Evolutionary conservation across 225 moss, liverwort and hornwort species (phyloP).

Genomic region (Straminergon stramineum): DNA sequence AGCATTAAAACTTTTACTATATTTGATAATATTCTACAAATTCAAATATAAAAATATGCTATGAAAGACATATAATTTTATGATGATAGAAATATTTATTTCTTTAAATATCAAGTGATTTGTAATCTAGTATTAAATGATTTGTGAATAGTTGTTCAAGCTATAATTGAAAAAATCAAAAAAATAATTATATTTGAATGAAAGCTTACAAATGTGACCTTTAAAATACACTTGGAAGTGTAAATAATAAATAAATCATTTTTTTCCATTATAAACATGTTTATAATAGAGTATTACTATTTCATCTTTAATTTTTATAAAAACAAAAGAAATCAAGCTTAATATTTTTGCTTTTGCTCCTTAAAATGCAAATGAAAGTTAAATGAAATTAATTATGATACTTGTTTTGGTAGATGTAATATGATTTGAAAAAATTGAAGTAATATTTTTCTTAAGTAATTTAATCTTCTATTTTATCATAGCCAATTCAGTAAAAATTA

Average conservation of each 20-base stretch:
- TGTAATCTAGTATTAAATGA: background rate
- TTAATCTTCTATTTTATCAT: background rate
- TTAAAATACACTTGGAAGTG: background rate
- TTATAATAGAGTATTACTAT: no score
- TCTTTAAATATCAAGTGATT: background rate
- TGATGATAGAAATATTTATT: background rate
- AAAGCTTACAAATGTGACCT: background rate
- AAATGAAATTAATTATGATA: no score
- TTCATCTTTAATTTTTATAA: background rate
- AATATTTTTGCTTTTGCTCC: fast-evolving
- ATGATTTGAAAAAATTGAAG: background rate
- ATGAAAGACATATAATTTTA: background rate
- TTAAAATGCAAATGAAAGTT: background rate
- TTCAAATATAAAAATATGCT: no score
- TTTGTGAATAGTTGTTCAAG: fast-evolving
- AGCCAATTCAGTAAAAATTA: no score
- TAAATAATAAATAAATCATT: background rate
- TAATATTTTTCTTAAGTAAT: no score
- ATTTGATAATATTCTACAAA: background rate
- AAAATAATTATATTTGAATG: background rate
- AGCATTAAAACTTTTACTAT: background rate
- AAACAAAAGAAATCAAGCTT: background rate
- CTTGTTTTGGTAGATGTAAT: no score
- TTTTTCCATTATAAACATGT: fast-evolving
- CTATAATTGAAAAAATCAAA: no score